phyloP scores from a whole-genome alignment of 78 protist species.

The Parvularia atlantis region DNA sequence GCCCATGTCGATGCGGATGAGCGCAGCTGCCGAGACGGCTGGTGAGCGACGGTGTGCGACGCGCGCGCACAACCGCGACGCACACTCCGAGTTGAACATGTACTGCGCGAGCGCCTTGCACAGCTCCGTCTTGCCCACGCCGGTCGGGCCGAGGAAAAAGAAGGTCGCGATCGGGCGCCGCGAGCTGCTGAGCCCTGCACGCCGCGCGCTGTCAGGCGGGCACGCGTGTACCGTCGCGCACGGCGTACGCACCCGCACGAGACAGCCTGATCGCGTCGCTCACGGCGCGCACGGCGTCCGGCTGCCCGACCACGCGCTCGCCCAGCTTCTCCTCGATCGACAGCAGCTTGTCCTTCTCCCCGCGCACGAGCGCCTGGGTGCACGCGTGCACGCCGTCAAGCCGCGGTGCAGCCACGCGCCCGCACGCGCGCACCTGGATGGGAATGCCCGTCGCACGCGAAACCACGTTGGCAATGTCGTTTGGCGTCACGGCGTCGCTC shows the following conservation, averaged over 20 bases:
- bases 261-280: conserved; percentile 89
- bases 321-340: conserved; percentile 54
- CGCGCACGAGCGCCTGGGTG: no score
- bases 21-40: no score
- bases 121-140: conserved; percentile 94
- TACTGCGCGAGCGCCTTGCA: conserved; percentile 75
- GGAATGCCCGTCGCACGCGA: conserved; percentile 96
- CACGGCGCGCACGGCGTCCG: conserved; percentile 85
- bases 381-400: no score
- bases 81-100: conserved; percentile 78
- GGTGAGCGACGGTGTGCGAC: no score
- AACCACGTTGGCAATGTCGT: conserved; percentile 64
- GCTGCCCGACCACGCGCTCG: conserved; percentile 92
- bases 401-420: no score
- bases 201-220: no score
- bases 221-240: no score
- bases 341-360: conserved; percentile 40
- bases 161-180: conserved; percentile 83
- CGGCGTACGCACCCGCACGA: no score
- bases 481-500: conserved; percentile 47
- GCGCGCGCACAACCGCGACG: no score
- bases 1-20: conserved; percentile 92
- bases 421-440: no score
- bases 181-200: conserved; percentile 80
- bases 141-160: conserved; percentile 52